Evolutionary conservation across 306 rosid species (phyloP).

Genomic region (Sphenostylis stenocarpa): DNA sequence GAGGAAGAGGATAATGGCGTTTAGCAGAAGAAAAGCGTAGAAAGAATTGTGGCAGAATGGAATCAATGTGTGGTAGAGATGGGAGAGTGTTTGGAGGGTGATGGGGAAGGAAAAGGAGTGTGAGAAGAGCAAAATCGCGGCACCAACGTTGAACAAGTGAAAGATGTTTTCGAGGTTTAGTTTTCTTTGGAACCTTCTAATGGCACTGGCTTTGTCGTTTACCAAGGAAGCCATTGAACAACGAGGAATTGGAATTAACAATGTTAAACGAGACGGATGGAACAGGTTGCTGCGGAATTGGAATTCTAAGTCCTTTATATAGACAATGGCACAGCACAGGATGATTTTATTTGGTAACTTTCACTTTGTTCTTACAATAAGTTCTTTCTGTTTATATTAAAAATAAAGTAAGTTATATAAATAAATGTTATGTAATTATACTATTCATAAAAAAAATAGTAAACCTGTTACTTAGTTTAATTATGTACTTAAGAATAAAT

Average conservation of each 20-base stretch:
- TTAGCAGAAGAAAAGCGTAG: conserved; percentile 48
- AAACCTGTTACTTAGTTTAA: too few species aligned
- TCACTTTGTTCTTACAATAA: too few species aligned
- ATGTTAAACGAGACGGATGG: neutral
- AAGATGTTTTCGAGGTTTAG: conserved; percentile 32
- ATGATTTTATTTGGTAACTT: too few species aligned
- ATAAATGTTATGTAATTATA: too few species aligned
- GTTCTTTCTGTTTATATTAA: too few species aligned
- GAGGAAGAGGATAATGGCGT: conserved; percentile 48
- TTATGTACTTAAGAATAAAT: too few species aligned
- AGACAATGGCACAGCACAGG: neutral
- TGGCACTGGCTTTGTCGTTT: conserved; percentile 40
- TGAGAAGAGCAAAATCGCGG: conserved; percentile 33
- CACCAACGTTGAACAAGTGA: conserved; percentile 26
- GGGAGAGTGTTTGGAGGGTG: neutral
- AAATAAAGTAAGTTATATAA: too few species aligned
- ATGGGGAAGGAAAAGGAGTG: conserved; percentile 39
- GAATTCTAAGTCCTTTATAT: neutral
- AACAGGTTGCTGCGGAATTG: neutral
- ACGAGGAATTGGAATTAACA: neutral
- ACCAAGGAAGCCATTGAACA: neutral
- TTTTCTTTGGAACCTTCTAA: conserved; percentile 36
- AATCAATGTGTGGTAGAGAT: neutral
- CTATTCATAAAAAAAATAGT: too few species aligned
- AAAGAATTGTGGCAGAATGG: conserved; percentile 41